These are phyloP conservation scores for Neurospora sp. DNA, from an alignment of 495 filamentous ascomycete genomes.

Conservation along the genomic window DNA sequence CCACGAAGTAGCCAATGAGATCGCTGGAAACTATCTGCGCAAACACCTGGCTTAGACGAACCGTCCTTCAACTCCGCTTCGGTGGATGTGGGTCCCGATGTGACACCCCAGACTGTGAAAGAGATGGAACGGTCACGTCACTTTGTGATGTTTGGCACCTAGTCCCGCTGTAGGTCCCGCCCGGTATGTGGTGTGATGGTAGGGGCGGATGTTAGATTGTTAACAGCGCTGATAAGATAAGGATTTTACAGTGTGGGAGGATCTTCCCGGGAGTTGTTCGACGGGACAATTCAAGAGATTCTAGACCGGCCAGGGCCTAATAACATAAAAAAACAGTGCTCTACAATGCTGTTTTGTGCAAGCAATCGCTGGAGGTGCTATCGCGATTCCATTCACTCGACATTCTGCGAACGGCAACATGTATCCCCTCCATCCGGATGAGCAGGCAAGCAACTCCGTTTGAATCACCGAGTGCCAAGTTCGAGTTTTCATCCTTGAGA, in stretches of 20 bases:
- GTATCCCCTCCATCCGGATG: not conserved
- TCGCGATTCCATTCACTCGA: not conserved
- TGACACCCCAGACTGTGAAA: too few species aligned
- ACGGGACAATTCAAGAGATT: not conserved
- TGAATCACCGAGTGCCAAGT: not conserved
- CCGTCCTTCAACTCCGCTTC: too few species aligned
- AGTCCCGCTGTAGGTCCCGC: not conserved
- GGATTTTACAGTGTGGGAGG: not conserved
- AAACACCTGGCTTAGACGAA: too few species aligned
- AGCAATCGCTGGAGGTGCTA: not conserved
- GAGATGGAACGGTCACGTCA: not conserved
- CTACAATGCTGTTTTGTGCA: not conserved
- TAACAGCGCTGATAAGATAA: not conserved
- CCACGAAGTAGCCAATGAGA: too few species aligned
- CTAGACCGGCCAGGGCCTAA: not conserved
- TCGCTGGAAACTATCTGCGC: accelerated
- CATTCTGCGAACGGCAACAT: not conserved
- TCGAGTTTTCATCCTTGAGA: not conserved
- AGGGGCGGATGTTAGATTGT: not conserved
- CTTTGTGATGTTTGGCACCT: not conserved
- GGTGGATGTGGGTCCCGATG: too few species aligned
- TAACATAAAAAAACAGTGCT: not conserved
- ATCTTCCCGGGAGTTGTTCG: not conserved
- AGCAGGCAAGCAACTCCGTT: not conserved
- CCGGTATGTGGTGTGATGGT: not conserved